A percentile compares a stretch with the other conserved stretches of the same genome.
phyloP scores from a whole-genome alignment of 2,329 filamentous ascomycete species.

The Xylogone sp. region DNA sequence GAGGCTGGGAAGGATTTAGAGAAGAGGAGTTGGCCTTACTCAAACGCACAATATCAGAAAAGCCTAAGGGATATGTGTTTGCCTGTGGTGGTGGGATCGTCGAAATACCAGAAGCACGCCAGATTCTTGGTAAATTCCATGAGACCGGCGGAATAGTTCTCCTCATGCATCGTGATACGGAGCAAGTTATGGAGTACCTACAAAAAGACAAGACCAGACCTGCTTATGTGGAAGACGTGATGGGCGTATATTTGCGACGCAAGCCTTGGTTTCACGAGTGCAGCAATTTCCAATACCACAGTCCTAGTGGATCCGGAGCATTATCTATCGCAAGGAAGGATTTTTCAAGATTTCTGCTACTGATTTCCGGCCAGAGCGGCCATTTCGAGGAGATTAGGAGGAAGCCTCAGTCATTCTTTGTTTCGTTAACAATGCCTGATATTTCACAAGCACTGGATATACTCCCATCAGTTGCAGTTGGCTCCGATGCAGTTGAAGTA shows the following conservation, averaged over 20 bases:
- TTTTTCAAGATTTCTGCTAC: conserved; percentile 68
- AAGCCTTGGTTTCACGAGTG: conserved; percentile 89
- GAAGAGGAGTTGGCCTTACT: conserved; percentile 73
- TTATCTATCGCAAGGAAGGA: conserved; percentile 44
- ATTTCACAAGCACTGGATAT: conserved; percentile 59
- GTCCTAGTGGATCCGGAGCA: conserved; percentile 50
- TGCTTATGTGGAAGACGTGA: conserved; percentile 89
- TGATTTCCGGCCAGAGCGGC: conserved; percentile 60
- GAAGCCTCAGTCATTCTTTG: conserved; percentile 82
- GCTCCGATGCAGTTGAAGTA: conserved; percentile 89
- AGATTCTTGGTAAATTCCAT: conserved; percentile 70
- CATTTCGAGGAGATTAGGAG: conserved; percentile 54
- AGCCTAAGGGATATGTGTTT: conserved; percentile 74
- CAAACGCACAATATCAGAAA: conserved; percentile 68
- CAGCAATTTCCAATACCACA: conserved; percentile 93
- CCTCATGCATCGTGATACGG: conserved; percentile 81
- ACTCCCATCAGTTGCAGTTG: conserved; percentile 71
- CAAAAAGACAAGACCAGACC: conserved; percentile 85
- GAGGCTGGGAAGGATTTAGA: conserved; percentile 88
- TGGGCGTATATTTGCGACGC: conserved; percentile 82
- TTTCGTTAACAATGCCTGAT: conserved; percentile 81
- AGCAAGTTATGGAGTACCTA: conserved; percentile 84
- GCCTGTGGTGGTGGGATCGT: conserved; percentile 94
- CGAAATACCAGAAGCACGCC: conserved; percentile 75
- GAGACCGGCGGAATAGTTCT: conserved; percentile 78